Base-by-base conservation (phyloP, 805 yeast species). In the Metschnikowia amazonensis region DNA sequence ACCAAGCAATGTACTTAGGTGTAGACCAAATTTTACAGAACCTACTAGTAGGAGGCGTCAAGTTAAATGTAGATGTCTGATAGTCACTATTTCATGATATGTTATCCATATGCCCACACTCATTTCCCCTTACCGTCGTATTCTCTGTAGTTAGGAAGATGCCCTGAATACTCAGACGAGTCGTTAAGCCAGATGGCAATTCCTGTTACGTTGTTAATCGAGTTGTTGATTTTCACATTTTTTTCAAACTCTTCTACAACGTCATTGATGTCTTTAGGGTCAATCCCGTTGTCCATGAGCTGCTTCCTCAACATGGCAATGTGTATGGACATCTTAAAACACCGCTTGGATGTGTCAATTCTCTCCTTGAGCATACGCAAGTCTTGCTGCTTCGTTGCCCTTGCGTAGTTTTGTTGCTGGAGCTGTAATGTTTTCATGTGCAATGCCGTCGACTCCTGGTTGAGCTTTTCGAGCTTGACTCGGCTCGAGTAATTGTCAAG, bases 241-340 rank as follows among this genome's bases (percentile, higher is more conserved):
- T 70, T 69, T 50, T 82, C 86, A 56, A 79, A 84, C 49, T 77
- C 82, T 6, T 61, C 66, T 6, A 77, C 52, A 1, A 80, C 86
- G 18, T 68, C 66, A 1, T 80, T 80, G 13, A 82, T 73, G 7
- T 69, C 69, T 7, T 73, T 74, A 7, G 89, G 89, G n/a, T 75
- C 76, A 9, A 74, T 45, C 0, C 85, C 86, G 3, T 61, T 56
- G n/a, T 81, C 84, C 2, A 63, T 53, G 44, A 84, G 64, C 57
- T 84, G 89, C 54, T 80, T 72, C 42, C 86, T 67, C 28, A 84
- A 63, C 62, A 84, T 60, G 2, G 86, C 88, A 33, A 84, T 73
- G 57, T 84, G 92, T 58, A 83, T 65, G 4, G 77, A 72, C 84
- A 83, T 78, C 62, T 79, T 81, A 67, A 61, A 67, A 69, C 75